phyloP scores from a whole-genome alignment of 306 rosid species.

The Ormosia emarginata region DNA sequence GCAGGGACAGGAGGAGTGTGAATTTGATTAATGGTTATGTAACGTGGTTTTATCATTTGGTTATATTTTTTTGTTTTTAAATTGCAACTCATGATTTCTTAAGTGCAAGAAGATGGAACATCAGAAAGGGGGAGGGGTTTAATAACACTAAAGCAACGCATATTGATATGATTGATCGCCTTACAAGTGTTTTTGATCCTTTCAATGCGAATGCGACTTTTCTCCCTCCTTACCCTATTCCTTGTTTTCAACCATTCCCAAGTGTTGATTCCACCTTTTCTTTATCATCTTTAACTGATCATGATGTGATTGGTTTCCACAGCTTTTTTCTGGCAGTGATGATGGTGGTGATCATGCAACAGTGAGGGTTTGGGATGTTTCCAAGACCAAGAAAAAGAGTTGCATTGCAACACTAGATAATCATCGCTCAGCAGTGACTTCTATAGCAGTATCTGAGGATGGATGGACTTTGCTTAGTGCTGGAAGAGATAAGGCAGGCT shows the following conservation, averaged over 20 bases:
- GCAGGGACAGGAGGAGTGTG: neutral
- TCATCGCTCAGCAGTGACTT: constrained; percentile 80
- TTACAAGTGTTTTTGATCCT: neutral
- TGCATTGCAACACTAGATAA: constrained; percentile 61
- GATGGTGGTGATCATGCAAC: constrained; percentile 85
- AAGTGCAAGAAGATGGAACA: neutral
- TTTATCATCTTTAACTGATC: constrained; percentile 7
- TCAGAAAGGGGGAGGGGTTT: neutral
- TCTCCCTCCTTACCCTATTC: neutral
- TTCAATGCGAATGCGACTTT: constrained; percentile 1
- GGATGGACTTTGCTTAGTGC: constrained; percentile 86
- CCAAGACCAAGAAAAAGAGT: constrained; percentile 55
- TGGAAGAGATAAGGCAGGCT: constrained; percentile 87
- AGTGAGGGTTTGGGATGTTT: constrained; percentile 79
- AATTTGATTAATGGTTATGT: neutral
- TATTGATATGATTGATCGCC: neutral
- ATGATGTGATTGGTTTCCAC: constrained; percentile 19
- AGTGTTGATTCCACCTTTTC: neutral
- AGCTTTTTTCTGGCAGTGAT: constrained; percentile 97
- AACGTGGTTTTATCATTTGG: neutral
- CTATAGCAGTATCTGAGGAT: constrained; percentile 81
- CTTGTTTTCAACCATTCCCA: neutral
- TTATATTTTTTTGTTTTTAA: neutral
- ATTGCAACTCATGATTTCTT: neutral
- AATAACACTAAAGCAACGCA: neutral